Evolutionary conservation across 495 filamentous ascomycete genomes (phyloP).

Genomic region (Pyrenula massariospora): DNA sequence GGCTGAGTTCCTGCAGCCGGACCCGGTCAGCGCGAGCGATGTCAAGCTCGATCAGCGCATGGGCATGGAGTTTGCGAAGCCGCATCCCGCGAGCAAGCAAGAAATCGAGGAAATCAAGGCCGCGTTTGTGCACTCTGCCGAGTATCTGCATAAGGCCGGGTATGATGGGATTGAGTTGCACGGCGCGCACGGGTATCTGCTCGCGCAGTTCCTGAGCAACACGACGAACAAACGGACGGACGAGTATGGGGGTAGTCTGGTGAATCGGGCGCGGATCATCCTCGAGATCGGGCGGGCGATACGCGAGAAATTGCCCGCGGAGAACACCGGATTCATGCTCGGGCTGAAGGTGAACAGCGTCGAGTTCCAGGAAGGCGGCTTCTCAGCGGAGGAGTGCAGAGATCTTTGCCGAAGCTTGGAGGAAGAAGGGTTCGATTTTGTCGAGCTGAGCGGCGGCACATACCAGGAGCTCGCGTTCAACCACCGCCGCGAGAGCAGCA

Average conservation of each 20-base stretch:
- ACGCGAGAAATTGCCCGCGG: slow-evolving; percentile 17
- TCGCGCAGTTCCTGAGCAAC: slow-evolving; percentile 48
- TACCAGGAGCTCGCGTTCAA: slow-evolving; percentile 43
- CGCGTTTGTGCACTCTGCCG: slow-evolving; percentile 42
- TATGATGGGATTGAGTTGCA: slow-evolving; percentile 50
- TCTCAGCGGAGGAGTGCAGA: slow-evolving; percentile 42
- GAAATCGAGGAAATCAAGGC: slow-evolving; percentile 38
- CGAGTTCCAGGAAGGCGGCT: slow-evolving; percentile 52
- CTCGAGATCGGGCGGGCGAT: slow-evolving; percentile 37
- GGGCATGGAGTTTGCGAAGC: slow-evolving; percentile 37
- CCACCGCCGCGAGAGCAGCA: slow-evolving; percentile 41
- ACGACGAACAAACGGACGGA: slow-evolving; percentile 47
- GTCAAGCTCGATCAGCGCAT: slow-evolving; percentile 38
- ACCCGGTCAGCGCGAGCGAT: slow-evolving; percentile 50
- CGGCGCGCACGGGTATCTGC: slow-evolving; percentile 47
- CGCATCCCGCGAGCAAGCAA: slow-evolving; percentile 30
- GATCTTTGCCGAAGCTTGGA: slow-evolving; percentile 45
- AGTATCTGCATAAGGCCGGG: slow-evolving; percentile 44
- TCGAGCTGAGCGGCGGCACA: slow-evolving; percentile 55
- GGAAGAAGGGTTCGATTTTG: slow-evolving; percentile 43
- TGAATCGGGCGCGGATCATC: slow-evolving; percentile 39
- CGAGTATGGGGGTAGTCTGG: slow-evolving; percentile 42
- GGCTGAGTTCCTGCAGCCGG: slow-evolving; percentile 27
- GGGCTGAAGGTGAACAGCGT: slow-evolving; percentile 59
- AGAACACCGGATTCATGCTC: slow-evolving; percentile 36